Conservation (phyloP, 2,329 filamentous ascomycete species). For the Colletotrichum salicis region DNA sequence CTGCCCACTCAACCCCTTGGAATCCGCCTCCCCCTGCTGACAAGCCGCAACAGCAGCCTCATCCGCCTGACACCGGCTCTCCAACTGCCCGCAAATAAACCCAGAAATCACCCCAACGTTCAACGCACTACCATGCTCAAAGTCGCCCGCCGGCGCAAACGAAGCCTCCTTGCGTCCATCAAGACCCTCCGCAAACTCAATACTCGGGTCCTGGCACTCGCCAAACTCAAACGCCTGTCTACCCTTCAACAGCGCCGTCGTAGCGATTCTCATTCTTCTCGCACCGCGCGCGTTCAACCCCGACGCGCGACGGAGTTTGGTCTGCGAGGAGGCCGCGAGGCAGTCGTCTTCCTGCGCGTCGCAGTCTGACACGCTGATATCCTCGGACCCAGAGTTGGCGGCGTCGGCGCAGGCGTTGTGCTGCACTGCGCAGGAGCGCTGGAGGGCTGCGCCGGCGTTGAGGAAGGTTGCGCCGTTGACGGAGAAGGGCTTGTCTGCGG, state of each 20-base stretch:
- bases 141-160: slow-evolving; percentile 55
- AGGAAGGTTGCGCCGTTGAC: slow-evolving; percentile 69
- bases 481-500: slow-evolving; percentile 53
- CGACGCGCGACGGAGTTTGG: slow-evolving; percentile 32
- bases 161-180: slow-evolving; percentile 59
- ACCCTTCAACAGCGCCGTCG: background rate
- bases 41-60: slow-evolving; percentile 38
- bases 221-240: slow-evolving; percentile 52
- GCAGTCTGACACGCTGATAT: slow-evolving; percentile 53
- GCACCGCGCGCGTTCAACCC: slow-evolving; percentile 10
- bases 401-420: slow-evolving; percentile 63
- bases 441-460: slow-evolving; percentile 56
- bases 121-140: slow-evolving; percentile 62
- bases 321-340: slow-evolving; percentile 39
- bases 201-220: slow-evolving; percentile 57
- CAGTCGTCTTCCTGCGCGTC: slow-evolving; percentile 55
- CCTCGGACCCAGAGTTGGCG: slow-evolving; percentile 55
- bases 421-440: slow-evolving; percentile 61
- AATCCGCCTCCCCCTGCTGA: slow-evolving; percentile 35
- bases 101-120: slow-evolving; percentile 52
- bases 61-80: slow-evolving; percentile 40
- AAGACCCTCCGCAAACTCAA: slow-evolving; percentile 59
- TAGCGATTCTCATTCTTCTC: slow-evolving; percentile 37
- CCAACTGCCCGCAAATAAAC: slow-evolving; percentile 59
- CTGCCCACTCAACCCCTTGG: slow-evolving; percentile 38